Evolutionary conservation across 1,284 basidiomycete genomes (phyloP), one percentile per base, ranked within the genome.

Genomic region (Pholiota adiposa): DNA sequence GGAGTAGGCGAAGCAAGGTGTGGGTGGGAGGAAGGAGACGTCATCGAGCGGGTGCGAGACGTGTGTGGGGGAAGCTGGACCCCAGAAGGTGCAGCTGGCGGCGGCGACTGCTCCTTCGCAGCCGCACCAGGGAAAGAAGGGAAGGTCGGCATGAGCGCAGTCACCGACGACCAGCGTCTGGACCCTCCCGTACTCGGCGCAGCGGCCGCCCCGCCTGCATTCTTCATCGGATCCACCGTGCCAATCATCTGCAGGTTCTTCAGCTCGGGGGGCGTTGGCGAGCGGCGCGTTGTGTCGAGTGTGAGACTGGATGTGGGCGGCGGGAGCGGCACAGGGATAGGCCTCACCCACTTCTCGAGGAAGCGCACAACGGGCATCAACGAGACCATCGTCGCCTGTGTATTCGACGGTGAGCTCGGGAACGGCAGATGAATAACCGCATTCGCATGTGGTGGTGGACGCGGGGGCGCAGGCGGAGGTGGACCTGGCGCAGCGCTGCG

Each of bases 341-440:
- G 86, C 41, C 77, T 75, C 19, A 89, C 70, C 70, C 87, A 80
- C 52, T 79, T 78, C 73, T 88, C 84, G 59, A 90, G 70, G 71
- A 89, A 88, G 41, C 79, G 75, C 41, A 90, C 72, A 61, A 90
- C 79, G 14, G 85, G 81, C 56, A 87, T 73, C 25, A 90, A 72
- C 43, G 80, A 76, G 40, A 77, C 79, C 70, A 86, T 73, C 18
- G 82, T 82, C 23, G 73, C 69, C 41, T 78, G 72, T 0, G 80
- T 78, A 50, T 80, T 81, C 1, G 78, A 70, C n/a, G 87, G 87
- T 1, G 85, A 84, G 61, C 84, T 86, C 1, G 89, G 88, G 75
- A 90, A 89, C 9, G 88, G 84, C 4, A 90, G 73, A 65, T 92
- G 89, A n/a, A 92, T 81, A 38, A 93, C 83, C 2, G 87, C 80